Conservation (phyloP, 1,284 basidiomycete genomes). For the Austroboletus novae-zelandiae region DNA sequence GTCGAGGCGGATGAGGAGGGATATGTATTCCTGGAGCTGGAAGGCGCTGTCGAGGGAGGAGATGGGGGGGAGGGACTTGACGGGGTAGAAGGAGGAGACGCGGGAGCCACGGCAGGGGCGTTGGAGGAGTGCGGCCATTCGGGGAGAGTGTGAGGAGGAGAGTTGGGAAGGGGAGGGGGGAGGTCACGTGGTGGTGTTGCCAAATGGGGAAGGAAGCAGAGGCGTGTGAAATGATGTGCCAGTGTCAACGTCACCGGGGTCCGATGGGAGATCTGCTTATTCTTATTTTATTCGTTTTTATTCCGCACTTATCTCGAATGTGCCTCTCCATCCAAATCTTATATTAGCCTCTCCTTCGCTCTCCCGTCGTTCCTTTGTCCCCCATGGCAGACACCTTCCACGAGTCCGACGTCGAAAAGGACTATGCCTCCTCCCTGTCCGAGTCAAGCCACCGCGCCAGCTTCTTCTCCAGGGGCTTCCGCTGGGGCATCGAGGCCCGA, state of each 20-base stretch:
- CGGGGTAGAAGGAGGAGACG: conserved; percentile 74
- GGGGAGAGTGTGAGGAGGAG: background rate
- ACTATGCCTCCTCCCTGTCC: conserved; percentile 22
- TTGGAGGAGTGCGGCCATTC: conserved; percentile 39
- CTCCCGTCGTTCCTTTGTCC: conserved; percentile 7
- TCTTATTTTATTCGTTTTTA: conserved; percentile 3
- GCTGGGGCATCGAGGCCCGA: conserved; percentile 31
- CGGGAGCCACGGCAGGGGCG: conserved; percentile 71
- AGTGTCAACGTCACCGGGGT: conserved; percentile 4
- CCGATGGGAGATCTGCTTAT: conserved; percentile 10
- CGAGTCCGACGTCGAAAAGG: conserved; percentile 31
- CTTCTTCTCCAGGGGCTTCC: conserved; percentile 20
- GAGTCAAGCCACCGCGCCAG: background rate
- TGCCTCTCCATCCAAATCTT: conserved; percentile 3
- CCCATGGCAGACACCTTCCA: conserved; percentile 20
- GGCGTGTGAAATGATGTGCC: conserved; percentile 1
- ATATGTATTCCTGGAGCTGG: conserved; percentile 94
- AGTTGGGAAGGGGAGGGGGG: background rate
- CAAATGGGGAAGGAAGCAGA: conserved; percentile 2
- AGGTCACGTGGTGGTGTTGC: conserved; percentile 18
- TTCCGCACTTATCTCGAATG: conserved; percentile 16
- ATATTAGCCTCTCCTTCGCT: conserved; percentile 17
- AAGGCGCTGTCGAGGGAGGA: conserved; percentile 85
- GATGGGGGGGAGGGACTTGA: conserved; percentile 63
- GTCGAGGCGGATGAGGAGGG: conserved; percentile 79